Percentiles rank a stretch among this genome's conserved stretches.
These are phyloP conservation scores for Bauhinia variegata DNA, from an alignment of 306 rosid genomes.

Conservation along the genomic window DNA sequence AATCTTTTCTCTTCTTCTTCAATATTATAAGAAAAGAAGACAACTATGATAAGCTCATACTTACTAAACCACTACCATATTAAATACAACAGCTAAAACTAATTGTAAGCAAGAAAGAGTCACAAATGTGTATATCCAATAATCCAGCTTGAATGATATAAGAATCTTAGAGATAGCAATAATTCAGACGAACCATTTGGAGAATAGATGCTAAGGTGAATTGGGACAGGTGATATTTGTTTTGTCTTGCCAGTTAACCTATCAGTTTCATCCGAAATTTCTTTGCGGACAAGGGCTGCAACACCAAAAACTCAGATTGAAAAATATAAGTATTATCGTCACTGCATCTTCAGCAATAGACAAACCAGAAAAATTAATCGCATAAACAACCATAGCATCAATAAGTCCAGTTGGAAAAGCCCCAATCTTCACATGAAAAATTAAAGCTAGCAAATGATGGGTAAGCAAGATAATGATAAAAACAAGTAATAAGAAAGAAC, in stretches of 20 bases:
- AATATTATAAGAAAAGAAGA: neutral
- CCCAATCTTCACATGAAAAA: slow-evolving; percentile 19
- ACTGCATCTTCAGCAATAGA: neutral
- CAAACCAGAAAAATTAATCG: neutral
- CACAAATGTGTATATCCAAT: slow-evolving; percentile 6
- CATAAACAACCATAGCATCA: slow-evolving; percentile 21
- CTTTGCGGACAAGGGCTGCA: slow-evolving; percentile 82
- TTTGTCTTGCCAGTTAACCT: slow-evolving; percentile 83
- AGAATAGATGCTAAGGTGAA: slow-evolving; percentile 97
- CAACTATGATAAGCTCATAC: neutral
- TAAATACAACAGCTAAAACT: neutral
- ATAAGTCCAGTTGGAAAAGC: neutral
- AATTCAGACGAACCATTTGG: slow-evolving; percentile 67
- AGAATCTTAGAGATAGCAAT: neutral
- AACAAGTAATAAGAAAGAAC: slow-evolving; percentile 4
- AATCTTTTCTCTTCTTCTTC: slow-evolving; percentile 1
- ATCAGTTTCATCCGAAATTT: slow-evolving; percentile 96
- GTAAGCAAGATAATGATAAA: neutral
- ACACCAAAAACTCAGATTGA: slow-evolving; percentile 27
- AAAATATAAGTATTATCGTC: slow-evolving; percentile 18
- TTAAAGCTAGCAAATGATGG: slow-evolving; percentile 6
- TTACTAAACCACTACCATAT: neutral
- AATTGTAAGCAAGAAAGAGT: neutral
- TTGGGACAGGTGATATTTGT: slow-evolving; percentile 90
- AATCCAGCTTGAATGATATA: slow-evolving; percentile 9